Conservation (phyloP, 768 basidiomycete genomes). For the Amanita phalloides region DNA sequence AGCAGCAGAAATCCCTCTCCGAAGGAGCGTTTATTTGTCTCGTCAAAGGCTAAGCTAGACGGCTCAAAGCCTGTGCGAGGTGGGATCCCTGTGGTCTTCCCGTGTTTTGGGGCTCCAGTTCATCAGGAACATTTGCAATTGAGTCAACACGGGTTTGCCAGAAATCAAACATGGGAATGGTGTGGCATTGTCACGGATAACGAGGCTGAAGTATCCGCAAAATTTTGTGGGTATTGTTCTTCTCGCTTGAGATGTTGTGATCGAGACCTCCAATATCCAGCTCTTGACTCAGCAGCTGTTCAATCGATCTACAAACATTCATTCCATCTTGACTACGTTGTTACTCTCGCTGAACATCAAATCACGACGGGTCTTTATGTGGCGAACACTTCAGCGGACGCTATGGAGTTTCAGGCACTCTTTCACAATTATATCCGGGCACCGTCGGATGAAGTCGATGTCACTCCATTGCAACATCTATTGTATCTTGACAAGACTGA, state of each 20-base stretch:
- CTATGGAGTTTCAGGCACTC: constrained; percentile 83
- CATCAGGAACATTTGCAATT: constrained; percentile 64
- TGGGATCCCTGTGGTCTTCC: constrained; percentile 60
- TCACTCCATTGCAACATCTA: constrained; percentile 54
- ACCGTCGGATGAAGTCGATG: constrained; percentile 44
- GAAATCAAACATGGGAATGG: constrained; percentile 67
- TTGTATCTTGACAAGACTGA: constrained; percentile 79
- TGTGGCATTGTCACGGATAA: constrained; percentile 56
- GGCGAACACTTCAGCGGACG: constrained; percentile 49
- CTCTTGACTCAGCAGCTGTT: constrained; percentile 56
- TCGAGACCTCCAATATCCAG: constrained; percentile 22
- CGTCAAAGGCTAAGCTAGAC: constrained; percentile 68
- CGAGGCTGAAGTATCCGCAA: constrained; percentile 61
- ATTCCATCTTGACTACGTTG: constrained; percentile 72
- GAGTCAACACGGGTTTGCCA: constrained; percentile 85
- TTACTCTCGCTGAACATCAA: constrained; percentile 65
- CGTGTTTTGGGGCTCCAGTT: constrained; percentile 81
- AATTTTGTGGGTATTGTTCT: constrained; percentile 46
- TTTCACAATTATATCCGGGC: constrained; percentile 85
- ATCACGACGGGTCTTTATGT: constrained; percentile 78
- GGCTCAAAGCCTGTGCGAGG: constrained; percentile 65
- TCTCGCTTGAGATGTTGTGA: not conserved
- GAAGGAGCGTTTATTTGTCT: constrained; percentile 72
- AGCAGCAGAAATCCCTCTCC: constrained; percentile 23
- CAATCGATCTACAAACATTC: constrained; percentile 43